These are phyloP conservation scores for Rhizopogon vesiculosus DNA, from an alignment of 768 basidiomycete species.

Conservation along the genomic window DNA sequence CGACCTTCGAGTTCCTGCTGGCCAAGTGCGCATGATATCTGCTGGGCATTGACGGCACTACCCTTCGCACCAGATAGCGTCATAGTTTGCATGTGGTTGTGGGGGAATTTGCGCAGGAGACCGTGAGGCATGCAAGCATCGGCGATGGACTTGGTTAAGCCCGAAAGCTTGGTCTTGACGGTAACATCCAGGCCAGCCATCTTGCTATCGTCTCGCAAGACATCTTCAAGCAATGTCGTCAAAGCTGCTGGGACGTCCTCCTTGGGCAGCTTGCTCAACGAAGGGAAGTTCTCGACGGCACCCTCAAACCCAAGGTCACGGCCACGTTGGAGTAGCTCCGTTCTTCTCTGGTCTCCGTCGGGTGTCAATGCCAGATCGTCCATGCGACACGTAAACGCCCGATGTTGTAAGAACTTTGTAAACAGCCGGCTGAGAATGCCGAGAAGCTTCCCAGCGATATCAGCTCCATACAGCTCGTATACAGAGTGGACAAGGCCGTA, in stretches of 20 bases:
- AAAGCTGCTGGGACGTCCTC: constrained; percentile 56
- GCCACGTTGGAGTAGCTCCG: constrained; percentile 61
- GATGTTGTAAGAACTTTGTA: constrained; percentile 95
- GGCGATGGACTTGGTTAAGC: constrained; percentile 87
- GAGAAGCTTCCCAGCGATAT: constrained; percentile 84
- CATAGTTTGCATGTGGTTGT: constrained; percentile 99
- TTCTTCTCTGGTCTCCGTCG: constrained; percentile 68
- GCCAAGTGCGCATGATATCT: constrained; percentile 96
- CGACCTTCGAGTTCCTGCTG: constrained; percentile 98
- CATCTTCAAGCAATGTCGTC: constrained; percentile 75
- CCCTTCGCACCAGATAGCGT: constrained; percentile 98
- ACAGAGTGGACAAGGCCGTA: constrained; percentile 97
- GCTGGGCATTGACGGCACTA: constrained; percentile 93
- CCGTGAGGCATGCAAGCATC: constrained; percentile 83
- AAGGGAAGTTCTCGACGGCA: constrained; percentile 88
- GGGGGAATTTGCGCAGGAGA: constrained; percentile 89
- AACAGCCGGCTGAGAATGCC: constrained; percentile 92
- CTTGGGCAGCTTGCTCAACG: constrained; percentile 46
- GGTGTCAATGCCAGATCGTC: constrained; percentile 92
- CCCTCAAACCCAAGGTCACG: constrained; percentile 77
- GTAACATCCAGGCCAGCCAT: constrained; percentile 96
- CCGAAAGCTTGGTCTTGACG: constrained; percentile 79
- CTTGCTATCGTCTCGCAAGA: constrained; percentile 91
- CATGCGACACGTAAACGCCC: constrained; percentile 98
- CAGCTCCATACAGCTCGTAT: constrained; percentile 91